Conservation (phyloP, 352 stramenopile species). For the Proteromonas lacertae region DNA sequence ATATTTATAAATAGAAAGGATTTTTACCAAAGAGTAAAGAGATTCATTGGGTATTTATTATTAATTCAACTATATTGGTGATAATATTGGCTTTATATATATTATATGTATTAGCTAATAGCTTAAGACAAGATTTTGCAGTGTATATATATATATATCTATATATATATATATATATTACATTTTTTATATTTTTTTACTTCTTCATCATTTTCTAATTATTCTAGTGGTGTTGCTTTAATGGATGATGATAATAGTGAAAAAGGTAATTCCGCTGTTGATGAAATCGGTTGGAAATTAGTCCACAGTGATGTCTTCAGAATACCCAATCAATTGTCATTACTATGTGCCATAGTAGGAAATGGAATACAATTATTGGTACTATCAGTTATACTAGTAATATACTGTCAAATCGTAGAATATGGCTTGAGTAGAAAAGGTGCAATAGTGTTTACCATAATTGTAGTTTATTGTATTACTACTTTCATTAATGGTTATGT, state of each 20-base stretch:
- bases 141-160: too few species aligned
- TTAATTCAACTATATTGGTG: conserved; percentile 88
- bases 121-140: conserved; percentile 89
- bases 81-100: conserved; percentile 74
- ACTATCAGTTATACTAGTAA: conserved; percentile 50
- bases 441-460: conserved; percentile 55
- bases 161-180: too few species aligned
- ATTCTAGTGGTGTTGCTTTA: conserved; percentile 70
- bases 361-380: conserved; percentile 64
- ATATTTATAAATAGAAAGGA: too few species aligned
- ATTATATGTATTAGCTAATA: conserved; percentile 72
- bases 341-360: conserved; percentile 59
- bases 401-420: conserved; percentile 43
- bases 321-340: conserved; percentile 38
- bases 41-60: conserved; percentile 90
- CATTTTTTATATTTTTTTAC: too few species aligned
- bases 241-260: conserved; percentile 1
- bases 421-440: conserved; percentile 62
- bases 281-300: conserved; percentile 85
- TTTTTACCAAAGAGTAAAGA: conserved; percentile 30
- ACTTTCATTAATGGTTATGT: conserved; percentile 60
- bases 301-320: conserved; percentile 81
- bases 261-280: conserved; percentile 40
- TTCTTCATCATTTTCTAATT: too few species aligned
- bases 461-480: conserved; percentile 67